A percentile compares a stretch with the other conserved stretches of the same genome.
Conservation (phyloP, 2,329 filamentous ascomycete genomes). For the Mycosphaerelloides madeirae region DNA sequence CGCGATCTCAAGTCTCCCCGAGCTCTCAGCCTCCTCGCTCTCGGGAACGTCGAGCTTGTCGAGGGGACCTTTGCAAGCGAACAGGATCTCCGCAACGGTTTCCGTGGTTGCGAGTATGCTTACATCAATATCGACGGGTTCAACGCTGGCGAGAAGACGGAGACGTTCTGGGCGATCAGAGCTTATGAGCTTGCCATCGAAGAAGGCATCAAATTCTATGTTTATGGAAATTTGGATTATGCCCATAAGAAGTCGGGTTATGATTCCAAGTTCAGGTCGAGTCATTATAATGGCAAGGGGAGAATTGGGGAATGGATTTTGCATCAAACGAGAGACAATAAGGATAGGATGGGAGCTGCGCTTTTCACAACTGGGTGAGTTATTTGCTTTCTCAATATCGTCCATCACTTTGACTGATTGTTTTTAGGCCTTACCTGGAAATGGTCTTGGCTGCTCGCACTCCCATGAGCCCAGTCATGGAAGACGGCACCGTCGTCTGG, state of each 20-base stretch:
- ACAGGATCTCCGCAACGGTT: constrained; percentile 40
- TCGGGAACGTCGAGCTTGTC: constrained; percentile 46
- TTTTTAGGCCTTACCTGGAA: constrained; percentile 32
- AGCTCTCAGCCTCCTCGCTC: constrained; percentile 40
- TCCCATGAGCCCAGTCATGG: constrained; percentile 22
- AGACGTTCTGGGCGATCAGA: constrained; percentile 45
- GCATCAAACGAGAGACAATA: too few species aligned
- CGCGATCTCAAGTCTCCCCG: constrained; percentile 41
- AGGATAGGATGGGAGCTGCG: too few species aligned
- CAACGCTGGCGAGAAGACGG: constrained; percentile 50
- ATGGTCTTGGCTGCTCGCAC: constrained; percentile 23
- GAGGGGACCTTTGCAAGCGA: constrained; percentile 48
- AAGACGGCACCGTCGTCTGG: constrained; percentile 25
- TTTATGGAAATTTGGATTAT: constrained; percentile 50
- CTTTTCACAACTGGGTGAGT: too few species aligned
- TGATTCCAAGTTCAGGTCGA: constrained; percentile 41
- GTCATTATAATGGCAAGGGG: too few species aligned
- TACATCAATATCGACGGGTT: constrained; percentile 55
- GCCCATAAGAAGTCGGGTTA: constrained; percentile 45
- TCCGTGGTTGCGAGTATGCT: constrained; percentile 45
- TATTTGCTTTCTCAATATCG: too few species aligned
- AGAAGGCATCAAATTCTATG: constrained; percentile 39
- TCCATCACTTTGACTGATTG: too few species aligned
- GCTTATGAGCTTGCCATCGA: constrained; percentile 35
- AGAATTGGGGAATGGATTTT: too few species aligned